Percentiles rank a stretch among this genome's conserved stretches.
Evolutionary conservation across 352 stramenopile genomes (phyloP).

Genomic region (Phytophthora europaea): DNA sequence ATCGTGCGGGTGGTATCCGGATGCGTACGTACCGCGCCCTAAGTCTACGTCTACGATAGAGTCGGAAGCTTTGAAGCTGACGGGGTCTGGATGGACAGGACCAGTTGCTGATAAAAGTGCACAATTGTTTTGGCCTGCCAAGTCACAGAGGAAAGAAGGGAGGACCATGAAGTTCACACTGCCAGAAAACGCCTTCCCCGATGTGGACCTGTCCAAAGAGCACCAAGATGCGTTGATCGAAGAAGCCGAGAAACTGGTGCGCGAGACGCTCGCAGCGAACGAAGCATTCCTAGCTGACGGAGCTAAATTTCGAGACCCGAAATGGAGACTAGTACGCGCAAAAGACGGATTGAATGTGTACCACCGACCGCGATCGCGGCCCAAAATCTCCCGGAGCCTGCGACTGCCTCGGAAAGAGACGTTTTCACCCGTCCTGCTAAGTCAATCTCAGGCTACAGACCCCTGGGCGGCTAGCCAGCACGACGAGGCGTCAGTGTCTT

Average conservation of each 20-base stretch:
- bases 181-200: conserved; percentile 46
- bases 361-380: background rate
- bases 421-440: conserved; percentile 2
- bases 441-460: background rate
- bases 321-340: conserved; percentile 46
- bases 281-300: conserved; percentile 39
- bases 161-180: conserved; percentile 49
- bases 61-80: conserved; percentile 1
- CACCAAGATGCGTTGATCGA: conserved; percentile 37
- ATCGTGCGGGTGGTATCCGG: background rate
- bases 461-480: background rate
- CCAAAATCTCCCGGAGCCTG: background rate
- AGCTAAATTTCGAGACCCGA: conserved; percentile 28
- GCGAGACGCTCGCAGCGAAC: conserved; percentile 50
- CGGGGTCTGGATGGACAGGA: background rate
- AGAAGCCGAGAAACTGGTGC: conserved; percentile 51
- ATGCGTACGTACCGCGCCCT: background rate
- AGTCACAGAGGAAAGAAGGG: background rate
- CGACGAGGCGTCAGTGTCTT: conserved; percentile 2
- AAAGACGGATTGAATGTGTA: conserved; percentile 44
- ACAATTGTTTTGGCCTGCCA: conserved; percentile 12
- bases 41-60: background rate
- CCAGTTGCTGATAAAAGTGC: background rate
- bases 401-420: background rate
- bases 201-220: conserved; percentile 39